Evolutionary conservation across 768 basidiomycete species (phyloP).

Genomic region (Amyloporia xantha): DNA sequence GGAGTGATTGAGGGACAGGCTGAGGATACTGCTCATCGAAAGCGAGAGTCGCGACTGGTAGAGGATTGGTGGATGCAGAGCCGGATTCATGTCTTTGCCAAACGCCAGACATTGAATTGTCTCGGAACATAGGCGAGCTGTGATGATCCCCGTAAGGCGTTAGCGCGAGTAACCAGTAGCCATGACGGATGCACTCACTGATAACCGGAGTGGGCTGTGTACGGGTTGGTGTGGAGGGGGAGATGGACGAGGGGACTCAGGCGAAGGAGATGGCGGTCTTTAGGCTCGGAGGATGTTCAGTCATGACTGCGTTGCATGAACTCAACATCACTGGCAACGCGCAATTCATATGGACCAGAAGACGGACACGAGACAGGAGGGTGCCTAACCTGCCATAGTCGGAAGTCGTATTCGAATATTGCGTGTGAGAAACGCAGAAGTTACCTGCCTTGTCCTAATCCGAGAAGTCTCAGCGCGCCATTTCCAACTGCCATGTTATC

Average conservation of each 20-base stretch:
- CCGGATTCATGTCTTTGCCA: constrained; percentile 1
- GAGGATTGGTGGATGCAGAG: constrained; percentile 13
- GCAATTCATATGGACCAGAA: constrained; percentile 15
- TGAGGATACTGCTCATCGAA: not conserved
- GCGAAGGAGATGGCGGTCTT: constrained; percentile 14
- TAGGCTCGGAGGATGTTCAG: constrained; percentile 14
- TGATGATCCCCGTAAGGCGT: no score
- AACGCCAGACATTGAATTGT: constrained; percentile 1
- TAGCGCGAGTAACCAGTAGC: constrained; percentile 5
- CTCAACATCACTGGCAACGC: constrained; percentile 16
- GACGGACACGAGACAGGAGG: constrained; percentile 18
- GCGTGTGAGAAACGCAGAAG: constrained; percentile 6
- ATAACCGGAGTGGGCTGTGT: not conserved
- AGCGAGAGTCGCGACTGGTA: not conserved
- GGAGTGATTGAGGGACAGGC: constrained; percentile 4
- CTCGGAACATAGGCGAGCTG: constrained; percentile 5
- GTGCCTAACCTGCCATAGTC: constrained; percentile 21
- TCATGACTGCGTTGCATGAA: constrained; percentile 19
- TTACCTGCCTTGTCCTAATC: constrained; percentile 10
- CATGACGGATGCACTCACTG: constrained; percentile 2
- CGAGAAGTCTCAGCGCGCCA: constrained; percentile 7
- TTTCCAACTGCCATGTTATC: constrained; percentile 15
- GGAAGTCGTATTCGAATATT: constrained; percentile 9
- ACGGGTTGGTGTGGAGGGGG: not conserved
- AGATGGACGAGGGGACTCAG: constrained; percentile 8